Base-by-base conservation (phyloP, 164 flowering plant genomes). In the Vitis rupestris region DNA sequence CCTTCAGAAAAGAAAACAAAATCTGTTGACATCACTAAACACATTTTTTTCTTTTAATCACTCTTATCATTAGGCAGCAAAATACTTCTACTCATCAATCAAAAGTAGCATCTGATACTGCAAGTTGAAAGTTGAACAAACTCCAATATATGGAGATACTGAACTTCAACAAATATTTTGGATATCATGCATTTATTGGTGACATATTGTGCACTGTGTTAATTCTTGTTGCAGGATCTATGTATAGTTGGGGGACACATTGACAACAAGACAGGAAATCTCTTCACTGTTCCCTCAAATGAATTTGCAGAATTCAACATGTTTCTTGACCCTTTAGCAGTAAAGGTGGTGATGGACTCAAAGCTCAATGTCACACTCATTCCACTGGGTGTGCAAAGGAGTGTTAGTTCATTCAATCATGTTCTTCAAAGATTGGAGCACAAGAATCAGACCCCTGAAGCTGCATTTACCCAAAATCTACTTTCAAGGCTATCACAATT, bases 271-370 rank as follows among this genome's bases (percentile, higher is more conserved):
- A 74, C 72, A 74, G 99, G 99, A 69, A 90, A 95, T 72, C 83
- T 90, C 50, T 87, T 89, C 75, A 83, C 86, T 6, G 69, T 87
- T 58, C 88, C 92, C 75, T 79, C 86, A 2, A 93, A 93, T 70
- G 55, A 86, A 68, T 84, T 80, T 78, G 90, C 97, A 61, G 99
- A 93, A 67, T 79, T 93, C 75, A 95, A 91, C 74, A 87, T 95
- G 93, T 95, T 88, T 75, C 94, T 95, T 48, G 99, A 95, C 52
- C 97, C 98, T 69, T 64, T 83, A 30, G 97, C 97, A 61, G 97
- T 95, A 56, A 91, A 85, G 75, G 77, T 77, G 1, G 92, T 95
- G 11, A 61, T 91, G 19, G 82, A 83, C 8, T 91, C 98, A 4
- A 62, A 60, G 14, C 76, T 87, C 1, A 56, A 86, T 50, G 72